These are phyloP conservation scores for Melanomma pulvis-pyrius DNA, from an alignment of 495 filamentous ascomycete species.

Conservation along the genomic window DNA sequence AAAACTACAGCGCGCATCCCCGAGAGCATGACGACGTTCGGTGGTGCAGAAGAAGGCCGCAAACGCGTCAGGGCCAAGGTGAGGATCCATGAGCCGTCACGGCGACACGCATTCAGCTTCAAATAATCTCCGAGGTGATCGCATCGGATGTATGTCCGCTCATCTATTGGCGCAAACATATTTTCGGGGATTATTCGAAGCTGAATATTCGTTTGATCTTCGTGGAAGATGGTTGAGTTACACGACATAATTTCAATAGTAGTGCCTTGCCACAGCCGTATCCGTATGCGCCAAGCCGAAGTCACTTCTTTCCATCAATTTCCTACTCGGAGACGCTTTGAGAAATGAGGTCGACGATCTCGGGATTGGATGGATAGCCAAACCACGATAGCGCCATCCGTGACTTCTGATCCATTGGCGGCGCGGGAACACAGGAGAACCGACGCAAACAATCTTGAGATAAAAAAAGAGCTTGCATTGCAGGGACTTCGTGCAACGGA, in stretches of 20 bases:
- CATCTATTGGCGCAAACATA: too few relatives aligned
- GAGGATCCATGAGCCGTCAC: background rate
- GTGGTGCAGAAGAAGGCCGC: background rate
- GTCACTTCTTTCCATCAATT: too few relatives aligned
- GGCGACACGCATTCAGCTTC: slow-evolving; percentile 3
- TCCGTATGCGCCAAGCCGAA: too few relatives aligned
- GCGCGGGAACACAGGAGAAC: background rate
- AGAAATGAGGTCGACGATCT: too few relatives aligned
- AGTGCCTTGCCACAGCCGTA: too few relatives aligned
- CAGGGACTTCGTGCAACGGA: background rate
- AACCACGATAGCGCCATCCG: background rate
- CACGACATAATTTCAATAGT: too few relatives aligned
- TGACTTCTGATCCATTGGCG: background rate
- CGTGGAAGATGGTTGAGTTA: too few relatives aligned
- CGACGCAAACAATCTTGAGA: background rate
- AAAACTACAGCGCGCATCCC: slow-evolving; percentile 4
- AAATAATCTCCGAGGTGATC: slow-evolving; percentile 11
- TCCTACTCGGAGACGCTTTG: too few relatives aligned
- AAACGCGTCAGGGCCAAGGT: background rate
- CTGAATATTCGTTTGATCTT: too few relatives aligned
- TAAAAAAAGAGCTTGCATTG: background rate
- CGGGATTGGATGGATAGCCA: background rate
- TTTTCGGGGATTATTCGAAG: too few relatives aligned
- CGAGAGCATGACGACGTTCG: background rate
- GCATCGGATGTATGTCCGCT: background rate